Base-by-base conservation (phyloP, 1,284 basidiomycete genomes). In the Pseudozyma hubeiensis region DNA sequence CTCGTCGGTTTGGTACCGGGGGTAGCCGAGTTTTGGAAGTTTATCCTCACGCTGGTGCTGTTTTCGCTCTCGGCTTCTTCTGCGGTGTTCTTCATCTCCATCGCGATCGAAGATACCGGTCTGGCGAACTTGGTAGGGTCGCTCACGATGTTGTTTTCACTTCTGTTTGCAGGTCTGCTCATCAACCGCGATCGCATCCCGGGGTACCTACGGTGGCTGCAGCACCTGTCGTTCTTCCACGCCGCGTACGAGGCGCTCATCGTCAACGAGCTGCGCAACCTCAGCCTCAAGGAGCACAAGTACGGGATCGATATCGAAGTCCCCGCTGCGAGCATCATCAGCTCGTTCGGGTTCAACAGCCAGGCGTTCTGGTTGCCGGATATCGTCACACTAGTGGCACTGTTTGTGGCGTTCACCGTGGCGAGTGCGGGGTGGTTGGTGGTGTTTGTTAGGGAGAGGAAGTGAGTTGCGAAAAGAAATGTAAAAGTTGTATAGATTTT, bases 241-340 rank as follows among this genome's bases (percentile, higher is more conserved):
- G 95, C 96, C n/a, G 96, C 92, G 0, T 98, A 94, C 81, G 96
- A 99, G 86, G 94, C 92, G 1, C 88, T 99, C 31, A 90, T 94
- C 29, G 94, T 98, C 64, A 98, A 98, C 84, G 95, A 99, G 45
- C 87, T 99, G 54, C 88, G 94, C 49, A 97, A 95, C 85, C 87
- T 98, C n/a, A 92, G 93, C 79, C 87, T 98, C 53, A 93, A 92
- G 81, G 93, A 98, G 54, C 76, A 77, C 63, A 78, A 78, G 62
- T 80, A 72, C 46, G 78, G 78, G 5, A 67, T 80, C 33, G 74
- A 77, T 33, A 75, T 80, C 17, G 77, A 80, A 35, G 74, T 80
- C 14, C 78, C 78, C 2, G 77, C 74, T 9, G 74, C 77, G 1
- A 61, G 60, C 37, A 75, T 80, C 47, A 73, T 80, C 35, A 64